These are phyloP conservation scores for Hymenoscyphus scutula DNA, from an alignment of 2,329 filamentous ascomycete genomes.

Conservation along the genomic window DNA sequence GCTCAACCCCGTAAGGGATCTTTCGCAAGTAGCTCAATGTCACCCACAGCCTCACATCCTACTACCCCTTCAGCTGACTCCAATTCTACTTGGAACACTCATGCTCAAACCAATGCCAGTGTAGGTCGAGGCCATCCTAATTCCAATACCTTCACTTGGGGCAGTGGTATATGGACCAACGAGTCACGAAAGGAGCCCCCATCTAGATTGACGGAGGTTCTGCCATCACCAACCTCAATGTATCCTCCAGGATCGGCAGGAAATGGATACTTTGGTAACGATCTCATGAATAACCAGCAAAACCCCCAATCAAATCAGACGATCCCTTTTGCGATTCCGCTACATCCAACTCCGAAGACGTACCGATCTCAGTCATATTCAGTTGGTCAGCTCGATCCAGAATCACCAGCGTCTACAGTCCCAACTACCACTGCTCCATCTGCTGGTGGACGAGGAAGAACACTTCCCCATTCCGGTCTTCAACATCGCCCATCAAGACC, in stretches of 20 bases:
- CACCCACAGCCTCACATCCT: slow-evolving; percentile 76
- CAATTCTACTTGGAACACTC: slow-evolving; percentile 53
- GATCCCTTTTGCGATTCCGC: slow-evolving; percentile 81
- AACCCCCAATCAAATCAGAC: slow-evolving; percentile 58
- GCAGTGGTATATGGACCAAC: slow-evolving; percentile 78
- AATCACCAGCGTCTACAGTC: slow-evolving; percentile 40
- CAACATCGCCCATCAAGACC: slow-evolving; percentile 80
- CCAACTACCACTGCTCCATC: slow-evolving; percentile 24
- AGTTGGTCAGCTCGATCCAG: slow-evolving; percentile 81
- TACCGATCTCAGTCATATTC: slow-evolving; percentile 97
- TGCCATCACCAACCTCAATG: slow-evolving; percentile 69
- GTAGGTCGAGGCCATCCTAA: slow-evolving; percentile 47
- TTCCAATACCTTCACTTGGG: slow-evolving; percentile 62
- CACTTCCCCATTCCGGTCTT: slow-evolving; percentile 62
- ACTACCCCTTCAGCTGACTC: slow-evolving; percentile 72
- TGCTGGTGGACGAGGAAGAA: slow-evolving; percentile 33
- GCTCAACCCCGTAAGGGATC: slow-evolving; percentile 71
- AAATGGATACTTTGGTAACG: slow-evolving; percentile 45
- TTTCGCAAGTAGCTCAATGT: slow-evolving; percentile 72
- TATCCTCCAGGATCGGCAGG: slow-evolving; percentile 45
- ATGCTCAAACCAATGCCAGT: slow-evolving; percentile 41
- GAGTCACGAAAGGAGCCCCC: slow-evolving; percentile 74
- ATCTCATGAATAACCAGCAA: slow-evolving; percentile 46
- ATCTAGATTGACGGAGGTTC: slow-evolving; percentile 68
- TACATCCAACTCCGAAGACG: slow-evolving; percentile 87